Percentiles rank a stretch among this genome's conserved stretches.
Conservation (phyloP, 2,329 filamentous ascomycete species). For the Rhynchosporium graminicola region DNA sequence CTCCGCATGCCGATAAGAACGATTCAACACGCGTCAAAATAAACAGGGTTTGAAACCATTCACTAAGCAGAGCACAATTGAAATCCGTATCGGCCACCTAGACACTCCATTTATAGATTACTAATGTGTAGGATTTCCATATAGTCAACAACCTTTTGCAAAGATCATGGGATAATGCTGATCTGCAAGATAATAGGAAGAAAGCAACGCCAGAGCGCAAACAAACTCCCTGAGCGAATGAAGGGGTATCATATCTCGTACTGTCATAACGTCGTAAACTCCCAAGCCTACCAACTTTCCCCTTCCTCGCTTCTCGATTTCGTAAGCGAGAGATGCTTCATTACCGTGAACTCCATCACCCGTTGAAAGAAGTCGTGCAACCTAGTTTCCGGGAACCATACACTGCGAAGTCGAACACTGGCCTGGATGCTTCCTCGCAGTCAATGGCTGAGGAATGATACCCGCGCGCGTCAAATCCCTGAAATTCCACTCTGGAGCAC, state of each 20-base stretch:
- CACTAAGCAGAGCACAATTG: no score
- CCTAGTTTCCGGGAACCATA: constrained; percentile 36
- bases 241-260: constrained; percentile 23
- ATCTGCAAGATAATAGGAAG: constrained; percentile 1
- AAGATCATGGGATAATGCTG: no score
- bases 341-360: neutral
- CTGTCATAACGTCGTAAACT: constrained; percentile 18
- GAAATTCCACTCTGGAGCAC: constrained; percentile 46
- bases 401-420: constrained; percentile 37
- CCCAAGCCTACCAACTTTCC: neutral
- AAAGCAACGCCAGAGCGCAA: neutral
- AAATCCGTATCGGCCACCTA: no score
- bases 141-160: no score
- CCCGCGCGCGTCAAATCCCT: constrained; percentile 44
- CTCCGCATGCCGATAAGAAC: no score
- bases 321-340: constrained; percentile 12
- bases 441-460: constrained; percentile 44
- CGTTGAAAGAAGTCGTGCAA: neutral
- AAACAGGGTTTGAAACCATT: no score
- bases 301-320: neutral
- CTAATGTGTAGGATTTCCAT: no score
- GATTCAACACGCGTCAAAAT: no score
- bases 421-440: constrained; percentile 33
- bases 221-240: constrained; percentile 26
- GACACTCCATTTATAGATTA: no score